These are phyloP conservation scores for Sugiyamaella paludigena DNA, from an alignment of 1,139 yeast species.

Conservation along the genomic window DNA sequence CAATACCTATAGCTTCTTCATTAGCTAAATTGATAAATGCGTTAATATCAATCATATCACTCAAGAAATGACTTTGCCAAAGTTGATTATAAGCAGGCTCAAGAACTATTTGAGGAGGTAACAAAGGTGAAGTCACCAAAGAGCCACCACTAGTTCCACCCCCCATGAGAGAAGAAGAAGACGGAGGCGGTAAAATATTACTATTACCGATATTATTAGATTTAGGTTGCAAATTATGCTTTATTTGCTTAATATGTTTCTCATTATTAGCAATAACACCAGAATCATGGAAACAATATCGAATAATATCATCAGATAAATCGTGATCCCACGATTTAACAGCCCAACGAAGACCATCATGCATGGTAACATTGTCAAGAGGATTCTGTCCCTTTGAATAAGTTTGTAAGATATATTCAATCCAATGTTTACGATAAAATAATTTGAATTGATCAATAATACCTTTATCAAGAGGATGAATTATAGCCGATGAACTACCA, in stretches of 20 bases:
- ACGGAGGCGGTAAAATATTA: constrained; percentile 2
- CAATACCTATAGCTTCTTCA: constrained; percentile 13
- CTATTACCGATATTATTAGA: neutral
- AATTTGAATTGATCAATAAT: constrained; percentile 16
- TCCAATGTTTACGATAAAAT: constrained; percentile 15
- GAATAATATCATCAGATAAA: constrained; percentile 6
- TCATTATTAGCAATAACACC: neutral
- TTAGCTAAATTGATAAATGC: constrained; percentile 9
- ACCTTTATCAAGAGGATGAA: constrained; percentile 18
- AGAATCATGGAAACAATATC: constrained; percentile 13
- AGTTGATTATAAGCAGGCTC: constrained; percentile 13
- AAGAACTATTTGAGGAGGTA: constrained; percentile 11
- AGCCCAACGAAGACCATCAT: constrained; percentile 13
- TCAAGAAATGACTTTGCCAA: constrained; percentile 16
- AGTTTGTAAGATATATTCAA: constrained; percentile 12
- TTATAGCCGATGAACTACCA: constrained; percentile 9
- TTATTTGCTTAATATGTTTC: no score
- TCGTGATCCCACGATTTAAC: constrained; percentile 17
- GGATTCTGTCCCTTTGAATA: constrained; percentile 15
- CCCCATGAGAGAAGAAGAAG: neutral
- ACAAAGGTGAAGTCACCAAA: constrained; percentile 2
- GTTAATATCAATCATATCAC: constrained; percentile 13
- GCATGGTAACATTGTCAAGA: constrained; percentile 10
- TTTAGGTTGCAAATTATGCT: neutral
- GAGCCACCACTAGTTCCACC: neutral